A percentile compares a stretch with the other conserved stretches of the same genome.
phyloP scores from a whole-genome alignment of 164 flowering plant species.

The Aristolochia contorta region DNA sequence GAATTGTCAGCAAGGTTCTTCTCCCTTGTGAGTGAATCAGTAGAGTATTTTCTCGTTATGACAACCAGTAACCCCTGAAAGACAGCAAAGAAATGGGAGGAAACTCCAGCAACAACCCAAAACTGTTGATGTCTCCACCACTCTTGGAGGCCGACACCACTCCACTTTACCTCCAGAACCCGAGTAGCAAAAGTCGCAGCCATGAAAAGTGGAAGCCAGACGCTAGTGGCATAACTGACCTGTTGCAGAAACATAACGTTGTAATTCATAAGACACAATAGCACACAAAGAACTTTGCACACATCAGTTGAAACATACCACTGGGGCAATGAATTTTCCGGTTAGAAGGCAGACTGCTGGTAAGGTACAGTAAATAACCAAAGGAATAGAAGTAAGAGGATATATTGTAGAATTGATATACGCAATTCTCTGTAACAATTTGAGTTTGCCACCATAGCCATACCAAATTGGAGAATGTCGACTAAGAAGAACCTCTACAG shows the following conservation, averaged over 20 bases:
- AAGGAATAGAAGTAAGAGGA: conserved; percentile 1
- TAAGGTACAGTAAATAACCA: conserved; percentile 1
- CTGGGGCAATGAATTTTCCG: conserved; percentile 1
- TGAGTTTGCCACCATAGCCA: conserved; percentile 22
- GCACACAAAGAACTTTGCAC: not conserved
- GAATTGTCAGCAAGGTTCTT: not conserved
- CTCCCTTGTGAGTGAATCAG: not conserved
- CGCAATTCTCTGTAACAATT: conserved; percentile 15
- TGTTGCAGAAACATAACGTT: conserved; percentile 1
- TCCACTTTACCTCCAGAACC: conserved; percentile 19
- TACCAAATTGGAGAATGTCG: conserved; percentile 30
- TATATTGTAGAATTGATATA: conserved; percentile 22
- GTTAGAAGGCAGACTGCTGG: conserved; percentile 6
- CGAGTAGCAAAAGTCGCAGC: conserved; percentile 8
- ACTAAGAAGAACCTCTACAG: conserved; percentile 23
- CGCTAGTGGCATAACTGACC: conserved; percentile 10
- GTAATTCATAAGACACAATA: not conserved
- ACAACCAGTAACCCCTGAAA: conserved; percentile 6
- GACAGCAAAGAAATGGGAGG: conserved; percentile 21
- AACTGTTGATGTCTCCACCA: conserved; percentile 25
- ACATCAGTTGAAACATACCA: not conserved
- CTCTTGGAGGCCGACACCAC: conserved; percentile 18
- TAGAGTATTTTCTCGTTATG: not conserved
- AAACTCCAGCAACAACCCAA: conserved; percentile 21
- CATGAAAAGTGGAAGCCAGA: conserved; percentile 14